Evolutionary conservation across 2,329 filamentous ascomycete species (phyloP), one percentile per base, ranked within the genome.

Genomic region (Ceratocystiopsis minuta): DNA sequence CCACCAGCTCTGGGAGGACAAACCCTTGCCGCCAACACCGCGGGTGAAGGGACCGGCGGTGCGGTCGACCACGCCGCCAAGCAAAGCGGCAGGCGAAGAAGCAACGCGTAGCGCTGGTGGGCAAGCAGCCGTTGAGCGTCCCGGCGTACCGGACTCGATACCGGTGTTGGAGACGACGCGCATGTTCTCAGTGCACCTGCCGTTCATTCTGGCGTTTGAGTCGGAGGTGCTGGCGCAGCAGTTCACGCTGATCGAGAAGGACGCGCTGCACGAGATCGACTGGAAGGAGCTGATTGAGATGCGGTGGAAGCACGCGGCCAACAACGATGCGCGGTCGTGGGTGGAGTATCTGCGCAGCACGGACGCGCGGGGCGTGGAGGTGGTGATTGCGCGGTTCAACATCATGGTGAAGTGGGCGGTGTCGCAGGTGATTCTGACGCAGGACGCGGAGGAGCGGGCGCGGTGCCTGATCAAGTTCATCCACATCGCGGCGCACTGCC

Each of bases 261-360:
- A 88, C 54, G 83, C 82, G 1, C 64, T 90, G 17, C 82, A 85
- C 50, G 83, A 88, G 56, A 81, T 90, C 47, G 82, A 88, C 59
- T 90, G 83, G 83, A 85, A 81, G 55, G 83, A 90, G 50, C 65
- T 90, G 13, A 82, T 88, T 42, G 80, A 86, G 42, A 78, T 90
- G 68, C 74, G 74, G 40, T 88, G 83, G 81, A 84, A 82, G 54
- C 75, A 85, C 50, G 64, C 68, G 16, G 68, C 72, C 15, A 71
- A 70, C 38, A 75, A 69, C 39, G 66, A 78, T 46, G 72, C 75
- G 33, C 72, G 76, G 41, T 83, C 85, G 17, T 90, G 83, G 83
- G 82, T 88, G 12, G 78, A 84, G 36, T 88, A 86, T 54, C 64
- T 88, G 35, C 74, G 78, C 41, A 76, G 77, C 39, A 70, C 77